These are phyloP conservation scores for Lyophyllum semitale DNA, from an alignment of 768 basidiomycete genomes.

Conservation along the genomic window DNA sequence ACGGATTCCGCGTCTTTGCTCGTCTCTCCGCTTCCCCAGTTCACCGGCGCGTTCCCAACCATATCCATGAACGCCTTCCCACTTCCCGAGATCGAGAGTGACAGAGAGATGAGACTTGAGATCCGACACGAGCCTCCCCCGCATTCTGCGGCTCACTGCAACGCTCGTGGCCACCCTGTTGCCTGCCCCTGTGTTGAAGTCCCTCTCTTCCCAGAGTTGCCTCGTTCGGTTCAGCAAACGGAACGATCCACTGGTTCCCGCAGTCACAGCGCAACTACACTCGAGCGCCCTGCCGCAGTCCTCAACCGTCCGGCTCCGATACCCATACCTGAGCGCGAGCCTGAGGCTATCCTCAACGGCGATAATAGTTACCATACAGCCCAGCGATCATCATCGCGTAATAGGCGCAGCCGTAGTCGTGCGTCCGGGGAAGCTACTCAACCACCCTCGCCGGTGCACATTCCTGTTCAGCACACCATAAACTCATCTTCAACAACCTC, in stretches of 20 bases:
- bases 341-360: not conserved
- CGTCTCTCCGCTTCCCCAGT: constrained; percentile 47
- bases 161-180: constrained; percentile 20
- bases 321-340: constrained; percentile 15
- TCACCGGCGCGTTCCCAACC: constrained; percentile 33
- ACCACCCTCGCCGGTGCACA: not conserved
- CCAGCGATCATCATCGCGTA: constrained; percentile 30
- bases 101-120: constrained; percentile 2
- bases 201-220: constrained; percentile 3
- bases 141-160: constrained; percentile 18
- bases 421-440: constrained; percentile 1
- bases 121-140: constrained; percentile 4
- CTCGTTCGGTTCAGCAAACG: not conserved
- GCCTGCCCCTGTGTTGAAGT: constrained; percentile 17
- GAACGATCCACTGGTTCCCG: constrained; percentile 9
- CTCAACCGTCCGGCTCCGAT: not conserved
- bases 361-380: constrained; percentile 1
- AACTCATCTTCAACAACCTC: not conserved
- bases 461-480: too few species aligned
- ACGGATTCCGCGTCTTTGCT: constrained; percentile 35
- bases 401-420: constrained; percentile 25
- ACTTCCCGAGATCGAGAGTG: constrained; percentile 39
- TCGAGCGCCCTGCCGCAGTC: not conserved
- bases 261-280: constrained; percentile 6
- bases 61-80: constrained; percentile 26